phyloP scores from a whole-genome alignment of 164 flowering plant genomes.

The Aristolochia contorta region DNA sequence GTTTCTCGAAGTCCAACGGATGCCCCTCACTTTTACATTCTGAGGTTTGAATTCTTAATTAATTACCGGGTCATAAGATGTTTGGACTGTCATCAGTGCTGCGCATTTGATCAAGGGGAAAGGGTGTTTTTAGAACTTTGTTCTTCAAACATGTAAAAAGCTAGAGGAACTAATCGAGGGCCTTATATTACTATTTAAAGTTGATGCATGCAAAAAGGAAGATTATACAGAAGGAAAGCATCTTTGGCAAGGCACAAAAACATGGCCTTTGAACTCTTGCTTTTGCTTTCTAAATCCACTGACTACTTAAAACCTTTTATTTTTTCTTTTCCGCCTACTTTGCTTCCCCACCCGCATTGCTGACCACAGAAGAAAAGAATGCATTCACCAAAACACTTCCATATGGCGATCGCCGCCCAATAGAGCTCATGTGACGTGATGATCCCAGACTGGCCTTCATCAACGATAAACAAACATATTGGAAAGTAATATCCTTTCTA shows the following conservation, averaged over 20 bases:
- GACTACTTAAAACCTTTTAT: neutral
- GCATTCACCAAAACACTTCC: neutral
- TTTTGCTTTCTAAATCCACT: slow-evolving; percentile 7
- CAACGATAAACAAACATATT: neutral
- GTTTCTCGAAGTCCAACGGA: no score
- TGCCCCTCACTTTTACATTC: no score
- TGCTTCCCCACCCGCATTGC: slow-evolving; percentile 14
- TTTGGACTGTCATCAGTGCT: no score
- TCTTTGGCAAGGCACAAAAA: slow-evolving; percentile 8
- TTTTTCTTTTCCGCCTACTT: neutral
- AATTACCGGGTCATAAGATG: no score
- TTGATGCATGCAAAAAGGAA: neutral
- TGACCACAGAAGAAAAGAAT: slow-evolving; percentile 20
- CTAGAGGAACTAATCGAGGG: neutral
- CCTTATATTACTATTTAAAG: neutral
- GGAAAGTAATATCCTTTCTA: neutral
- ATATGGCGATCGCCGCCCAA: no score
- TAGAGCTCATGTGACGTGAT: neutral
- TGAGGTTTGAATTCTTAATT: no score
- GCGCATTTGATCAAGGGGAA: no score
- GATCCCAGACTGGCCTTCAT: neutral
- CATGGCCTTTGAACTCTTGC: slow-evolving; percentile 8
- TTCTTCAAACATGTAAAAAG: no score
- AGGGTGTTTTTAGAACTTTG: no score
- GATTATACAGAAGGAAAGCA: slow-evolving; percentile 7